Evolutionary conservation across 768 basidiomycete genomes (phyloP), one percentile per base, ranked within the genome.

Genomic region (Mycena venus): DNA sequence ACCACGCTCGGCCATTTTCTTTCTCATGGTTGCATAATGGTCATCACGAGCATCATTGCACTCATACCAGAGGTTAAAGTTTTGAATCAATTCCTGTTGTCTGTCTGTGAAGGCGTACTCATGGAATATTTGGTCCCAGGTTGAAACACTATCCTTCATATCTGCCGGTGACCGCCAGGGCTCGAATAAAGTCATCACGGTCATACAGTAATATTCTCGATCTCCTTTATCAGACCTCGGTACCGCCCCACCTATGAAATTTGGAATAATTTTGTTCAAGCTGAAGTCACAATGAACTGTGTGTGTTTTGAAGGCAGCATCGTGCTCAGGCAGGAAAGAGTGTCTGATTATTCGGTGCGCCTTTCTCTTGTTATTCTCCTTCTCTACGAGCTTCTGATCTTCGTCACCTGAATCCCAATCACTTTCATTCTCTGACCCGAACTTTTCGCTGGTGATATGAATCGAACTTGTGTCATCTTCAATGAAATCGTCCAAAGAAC

Each of bases 181-280:
- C 11, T 58, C 34, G 19, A 58, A 58, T 17, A 58, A 15, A 0
- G 56, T 58, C 21, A 58, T 44, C 79, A 80, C 79, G 34, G 78
- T 72, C 21, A 65, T 25, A 55, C 80, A 82, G 51, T 84, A 84
- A 55, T 76, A 82, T 29, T 85, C 80, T 23, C 76, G 38, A 73
- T 84, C 82, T 4, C 80, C 83, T 68, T 71, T 56, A 68, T 84
- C 82, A 17, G 53, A 7, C 12, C 79, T 47, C 19, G 83, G 83
- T 5, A 82, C 56, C 4, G 64, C 51, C 1, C 70, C 80, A 6
- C 42, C 42, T 2, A 81, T 34, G 74, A 82, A 83, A 59, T 80
- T 79, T 0, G 81, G 81, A 4, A 82, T 78, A 21, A 36, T 29
- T 27, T 3, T 56, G 31, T 31, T 56, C 17, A 23, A 73, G 4